phyloP scores from a whole-genome alignment of 192 early-diverging fungal genomes.

The Coemansia sp. region DNA sequence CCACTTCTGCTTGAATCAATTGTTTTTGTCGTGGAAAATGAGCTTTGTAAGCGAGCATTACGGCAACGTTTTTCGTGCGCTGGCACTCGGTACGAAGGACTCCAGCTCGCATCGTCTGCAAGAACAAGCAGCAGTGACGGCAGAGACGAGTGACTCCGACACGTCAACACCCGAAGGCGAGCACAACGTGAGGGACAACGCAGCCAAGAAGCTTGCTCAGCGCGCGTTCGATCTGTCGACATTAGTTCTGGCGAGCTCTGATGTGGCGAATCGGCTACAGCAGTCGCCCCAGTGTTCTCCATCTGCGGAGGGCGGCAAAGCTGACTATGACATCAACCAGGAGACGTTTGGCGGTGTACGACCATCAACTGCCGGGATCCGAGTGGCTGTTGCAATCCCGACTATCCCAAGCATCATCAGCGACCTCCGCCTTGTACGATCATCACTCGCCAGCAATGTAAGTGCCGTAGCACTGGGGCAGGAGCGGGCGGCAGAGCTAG shows the following conservation, averaged over 20 bases:
- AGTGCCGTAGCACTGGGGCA: background rate
- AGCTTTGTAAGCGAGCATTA: conserved; percentile 53
- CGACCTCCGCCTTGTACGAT: conserved; percentile 20
- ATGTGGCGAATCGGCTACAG: background rate
- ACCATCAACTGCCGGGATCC: background rate
- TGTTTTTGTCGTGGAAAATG: conserved; percentile 18
- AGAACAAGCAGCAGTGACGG: background rate
- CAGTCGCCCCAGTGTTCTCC: background rate
- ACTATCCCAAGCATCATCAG: conserved; percentile 10
- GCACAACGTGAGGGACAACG: background rate
- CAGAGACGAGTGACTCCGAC: background rate
- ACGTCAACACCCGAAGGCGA: background rate
- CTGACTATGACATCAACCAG: background rate
- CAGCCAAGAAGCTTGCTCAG: conserved; percentile 11
- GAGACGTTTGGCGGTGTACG: background rate
- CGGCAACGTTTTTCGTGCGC: conserved; percentile 23
- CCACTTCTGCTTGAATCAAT: background rate
- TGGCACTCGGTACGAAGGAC: conserved; percentile 2
- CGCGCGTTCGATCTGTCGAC: conserved; percentile 39
- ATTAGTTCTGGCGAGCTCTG: conserved; percentile 11
- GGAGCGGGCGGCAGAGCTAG: conserved; percentile 5
- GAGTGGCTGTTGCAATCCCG: conserved; percentile 7
- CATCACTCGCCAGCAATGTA: background rate
- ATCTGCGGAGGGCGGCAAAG: background rate
- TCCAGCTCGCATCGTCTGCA: background rate